Percentiles rank a stretch among this genome's conserved stretches.
These are phyloP conservation scores for Hypoxylon lenormandii DNA, from an alignment of 495 filamentous ascomycete species.

Conservation along the genomic window DNA sequence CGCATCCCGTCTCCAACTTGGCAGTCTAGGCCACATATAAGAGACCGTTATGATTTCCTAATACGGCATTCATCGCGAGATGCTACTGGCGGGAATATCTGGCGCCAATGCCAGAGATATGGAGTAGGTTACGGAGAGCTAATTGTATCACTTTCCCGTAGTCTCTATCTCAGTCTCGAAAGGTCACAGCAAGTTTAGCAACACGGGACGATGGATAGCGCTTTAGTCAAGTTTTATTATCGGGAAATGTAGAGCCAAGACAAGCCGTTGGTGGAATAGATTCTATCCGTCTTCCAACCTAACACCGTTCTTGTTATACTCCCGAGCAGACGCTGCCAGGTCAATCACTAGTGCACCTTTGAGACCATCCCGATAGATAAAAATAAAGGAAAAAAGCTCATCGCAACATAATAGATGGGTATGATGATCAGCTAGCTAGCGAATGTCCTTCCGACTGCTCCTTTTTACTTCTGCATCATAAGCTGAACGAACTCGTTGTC, in stretches of 20 bases:
- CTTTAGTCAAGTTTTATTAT: constrained; percentile 23
- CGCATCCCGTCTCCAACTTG: no score
- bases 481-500: constrained; percentile 99
- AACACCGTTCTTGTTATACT: constrained; percentile 46
- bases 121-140: neutral
- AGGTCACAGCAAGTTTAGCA: neutral
- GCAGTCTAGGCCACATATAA: neutral
- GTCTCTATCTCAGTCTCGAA: neutral
- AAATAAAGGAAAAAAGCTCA: constrained; percentile 40
- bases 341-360: constrained; percentile 31
- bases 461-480: constrained; percentile 98
- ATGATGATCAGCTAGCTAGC: constrained; percentile 42
- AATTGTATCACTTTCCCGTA: neutral
- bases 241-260: constrained; percentile 40
- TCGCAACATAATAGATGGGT: constrained; percentile 49
- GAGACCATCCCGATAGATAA: constrained; percentile 29
- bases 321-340: constrained; percentile 21
- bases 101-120: neutral
- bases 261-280: constrained; percentile 38
- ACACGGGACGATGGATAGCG: constrained; percentile 10
- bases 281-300: constrained; percentile 43
- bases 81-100: neutral
- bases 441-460: constrained; percentile 34
- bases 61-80: neutral
- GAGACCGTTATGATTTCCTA: neutral